Conservation (phyloP, 768 basidiomycete species). For the Rhizopogon rudus region DNA sequence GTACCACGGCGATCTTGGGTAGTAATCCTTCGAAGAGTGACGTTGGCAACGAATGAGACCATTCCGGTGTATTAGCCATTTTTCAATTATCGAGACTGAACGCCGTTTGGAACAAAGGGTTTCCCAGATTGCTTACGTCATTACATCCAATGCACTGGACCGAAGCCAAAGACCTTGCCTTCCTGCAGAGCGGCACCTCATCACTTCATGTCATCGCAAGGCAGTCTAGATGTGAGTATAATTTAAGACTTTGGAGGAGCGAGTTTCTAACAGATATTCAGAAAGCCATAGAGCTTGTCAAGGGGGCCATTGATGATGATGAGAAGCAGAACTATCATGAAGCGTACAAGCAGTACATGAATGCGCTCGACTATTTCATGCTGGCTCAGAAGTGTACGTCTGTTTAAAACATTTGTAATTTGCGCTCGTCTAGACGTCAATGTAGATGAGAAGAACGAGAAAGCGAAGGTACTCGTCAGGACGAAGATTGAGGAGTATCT, state of each 20-base stretch:
- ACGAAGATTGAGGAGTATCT: constrained; percentile 91
- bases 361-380: constrained; percentile 97
- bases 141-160: not conserved
- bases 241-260: too few species aligned
- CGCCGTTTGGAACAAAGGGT: not conserved
- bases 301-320: constrained; percentile 91
- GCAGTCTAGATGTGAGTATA: constrained; percentile 42
- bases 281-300: constrained; percentile 88
- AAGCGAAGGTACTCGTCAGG: constrained; percentile 80
- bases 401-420: not conserved
- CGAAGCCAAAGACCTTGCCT: not conserved
- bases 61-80: not conserved
- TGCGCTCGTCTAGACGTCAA: constrained; percentile 20
- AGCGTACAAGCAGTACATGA: constrained; percentile 93
- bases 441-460: constrained; percentile 85
- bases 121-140: constrained; percentile 4
- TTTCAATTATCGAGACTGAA: not conserved
- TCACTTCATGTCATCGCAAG: constrained; percentile 35
- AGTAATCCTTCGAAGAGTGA: constrained; percentile 53
- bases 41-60: constrained; percentile 29
- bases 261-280: constrained; percentile 24
- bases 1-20: constrained; percentile 52
- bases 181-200: not conserved
- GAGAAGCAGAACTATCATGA: constrained; percentile 89
- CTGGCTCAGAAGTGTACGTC: constrained; percentile 84